phyloP scores from a whole-genome alignment of 2,329 filamentous ascomycete genomes.

The Epichloe sp. region DNA sequence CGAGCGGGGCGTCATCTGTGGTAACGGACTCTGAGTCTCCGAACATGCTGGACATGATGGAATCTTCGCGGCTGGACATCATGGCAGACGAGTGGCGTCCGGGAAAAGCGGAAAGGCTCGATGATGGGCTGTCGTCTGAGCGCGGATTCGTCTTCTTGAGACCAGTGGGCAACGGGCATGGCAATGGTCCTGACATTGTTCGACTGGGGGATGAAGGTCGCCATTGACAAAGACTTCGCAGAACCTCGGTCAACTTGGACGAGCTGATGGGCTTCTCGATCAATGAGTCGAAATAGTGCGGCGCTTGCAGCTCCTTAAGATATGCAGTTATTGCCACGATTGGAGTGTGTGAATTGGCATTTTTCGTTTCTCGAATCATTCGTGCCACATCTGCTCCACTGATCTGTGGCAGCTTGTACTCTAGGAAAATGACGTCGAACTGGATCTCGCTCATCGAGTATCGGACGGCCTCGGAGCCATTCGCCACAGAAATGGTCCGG shows the following conservation, averaged over 20 bases:
- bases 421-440: constrained; percentile 97
- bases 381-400: constrained; percentile 91
- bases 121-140: constrained; percentile 73
- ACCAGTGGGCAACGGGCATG: constrained; percentile 48
- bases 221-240: constrained; percentile 86
- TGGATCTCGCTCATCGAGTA: constrained; percentile 96
- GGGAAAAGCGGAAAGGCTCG: constrained; percentile 59
- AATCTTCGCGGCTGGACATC: constrained; percentile 74
- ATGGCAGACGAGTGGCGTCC: constrained; percentile 62
- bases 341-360: constrained; percentile 84
- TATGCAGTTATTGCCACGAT: constrained; percentile 96
- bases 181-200: constrained; percentile 30
- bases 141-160: constrained; percentile 51
- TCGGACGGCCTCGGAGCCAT: constrained; percentile 81
- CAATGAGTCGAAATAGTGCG: constrained; percentile 88
- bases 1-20: constrained; percentile 64
- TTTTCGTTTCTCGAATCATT: constrained; percentile 96
- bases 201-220: constrained; percentile 53
- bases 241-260: constrained; percentile 76
- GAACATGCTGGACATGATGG: constrained; percentile 76
- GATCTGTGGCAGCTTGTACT: constrained; percentile 89
- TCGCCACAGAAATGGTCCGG: constrained; percentile 81
- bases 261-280: constrained; percentile 95
- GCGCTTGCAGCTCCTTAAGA: constrained; percentile 88
- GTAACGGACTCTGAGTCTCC: constrained; percentile 72